Evolutionary conservation across 768 basidiomycete genomes (phyloP).

Genomic region (Kwoniella dendrophila): DNA sequence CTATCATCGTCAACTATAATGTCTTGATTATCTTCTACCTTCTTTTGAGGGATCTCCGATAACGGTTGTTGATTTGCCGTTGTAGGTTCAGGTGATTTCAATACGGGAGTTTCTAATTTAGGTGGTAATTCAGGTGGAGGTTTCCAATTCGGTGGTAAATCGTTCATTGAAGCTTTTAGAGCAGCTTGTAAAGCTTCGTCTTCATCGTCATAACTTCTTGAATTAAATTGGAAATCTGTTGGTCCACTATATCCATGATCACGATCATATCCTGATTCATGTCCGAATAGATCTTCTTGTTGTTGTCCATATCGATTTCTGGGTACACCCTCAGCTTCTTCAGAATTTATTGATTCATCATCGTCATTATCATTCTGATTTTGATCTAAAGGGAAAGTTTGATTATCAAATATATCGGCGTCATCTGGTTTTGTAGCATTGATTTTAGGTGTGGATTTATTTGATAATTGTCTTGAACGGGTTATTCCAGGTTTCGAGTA

Average conservation of each 20-base stretch:
- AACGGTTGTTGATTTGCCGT: constrained; percentile 5
- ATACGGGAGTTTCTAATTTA: constrained; percentile 12
- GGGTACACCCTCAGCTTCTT: constrained; percentile 36
- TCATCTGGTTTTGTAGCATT: neutral
- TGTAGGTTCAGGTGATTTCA: constrained; percentile 19
- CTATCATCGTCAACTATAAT: constrained; percentile 30
- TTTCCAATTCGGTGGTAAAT: constrained; percentile 63
- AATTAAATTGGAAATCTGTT: constrained; percentile 38
- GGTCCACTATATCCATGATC: constrained; percentile 35
- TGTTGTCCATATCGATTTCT: neutral
- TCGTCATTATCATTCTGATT: constrained; percentile 44
- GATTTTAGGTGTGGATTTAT: constrained; percentile 9
- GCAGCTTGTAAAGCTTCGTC: constrained; percentile 86
- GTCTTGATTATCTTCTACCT: constrained; percentile 37
- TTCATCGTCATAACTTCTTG: constrained; percentile 67
- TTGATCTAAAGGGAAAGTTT: constrained; percentile 58
- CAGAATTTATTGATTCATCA: constrained; percentile 26
- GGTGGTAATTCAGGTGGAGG: constrained; percentile 41
- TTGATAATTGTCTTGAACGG: constrained; percentile 17
- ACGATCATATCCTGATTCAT: constrained; percentile 7
- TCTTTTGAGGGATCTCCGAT: constrained; percentile 9
- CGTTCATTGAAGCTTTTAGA: constrained; percentile 75
- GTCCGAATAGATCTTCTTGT: constrained; percentile 21
- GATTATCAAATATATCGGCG: constrained; percentile 25
- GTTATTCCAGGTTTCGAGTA: constrained; percentile 10